Percentiles rank a stretch among this genome's conserved stretches.
Conservation (phyloP, 2,329 filamentous ascomycete species). For the Emergomyces africanus region DNA sequence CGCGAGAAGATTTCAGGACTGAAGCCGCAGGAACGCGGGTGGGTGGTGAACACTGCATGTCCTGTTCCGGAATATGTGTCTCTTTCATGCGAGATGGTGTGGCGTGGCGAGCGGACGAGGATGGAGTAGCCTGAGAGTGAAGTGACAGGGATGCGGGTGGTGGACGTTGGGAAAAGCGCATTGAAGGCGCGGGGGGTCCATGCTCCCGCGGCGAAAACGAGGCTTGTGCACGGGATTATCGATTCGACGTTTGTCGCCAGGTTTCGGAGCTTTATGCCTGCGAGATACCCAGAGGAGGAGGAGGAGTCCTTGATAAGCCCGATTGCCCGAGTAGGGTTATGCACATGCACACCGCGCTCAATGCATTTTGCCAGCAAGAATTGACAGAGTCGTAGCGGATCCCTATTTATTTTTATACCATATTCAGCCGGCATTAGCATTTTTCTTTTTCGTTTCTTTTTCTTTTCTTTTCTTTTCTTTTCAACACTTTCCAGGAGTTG, state of each 20-base stretch:
- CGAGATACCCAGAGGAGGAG: constrained; percentile 34
- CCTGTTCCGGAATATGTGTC: constrained; percentile 36
- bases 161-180: constrained; percentile 48
- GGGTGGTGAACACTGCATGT: constrained; percentile 57
- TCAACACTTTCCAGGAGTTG: neutral
- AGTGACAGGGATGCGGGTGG: constrained; percentile 42
- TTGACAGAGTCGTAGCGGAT: constrained; percentile 52
- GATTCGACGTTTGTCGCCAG: constrained; percentile 17
- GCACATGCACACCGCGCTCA: constrained; percentile 50
- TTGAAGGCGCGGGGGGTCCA: constrained; percentile 59
- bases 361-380: constrained; percentile 49
- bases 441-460: too few species aligned
- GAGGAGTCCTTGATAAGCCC: constrained; percentile 39
- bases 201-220: constrained; percentile 56
- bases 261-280: constrained; percentile 39
- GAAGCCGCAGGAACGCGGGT: constrained; percentile 40
- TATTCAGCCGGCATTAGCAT: neutral
- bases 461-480: too few species aligned
- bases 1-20: constrained; percentile 61
- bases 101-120: constrained; percentile 48
- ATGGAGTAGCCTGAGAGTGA: constrained; percentile 61
- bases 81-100: constrained; percentile 18
- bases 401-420: constrained; percentile 40
- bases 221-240: constrained; percentile 46
- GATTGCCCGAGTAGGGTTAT: constrained; percentile 49